Conservation (phyloP, 108 stramenopile genomes). For the Fragilaria crotonensis region DNA sequence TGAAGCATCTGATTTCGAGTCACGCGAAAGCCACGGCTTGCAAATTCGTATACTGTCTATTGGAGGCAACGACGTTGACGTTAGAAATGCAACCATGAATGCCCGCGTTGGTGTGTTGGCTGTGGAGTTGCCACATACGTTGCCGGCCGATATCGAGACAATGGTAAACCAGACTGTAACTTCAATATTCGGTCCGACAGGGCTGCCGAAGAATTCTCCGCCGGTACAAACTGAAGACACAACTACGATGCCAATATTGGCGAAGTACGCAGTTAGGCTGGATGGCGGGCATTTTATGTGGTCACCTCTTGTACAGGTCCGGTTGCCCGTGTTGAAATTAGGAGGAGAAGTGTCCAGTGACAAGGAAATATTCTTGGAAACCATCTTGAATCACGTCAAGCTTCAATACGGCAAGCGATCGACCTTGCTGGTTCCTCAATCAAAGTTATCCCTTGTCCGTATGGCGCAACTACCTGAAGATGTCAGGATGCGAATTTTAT, state of each 20-base stretch:
- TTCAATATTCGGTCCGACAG: background rate
- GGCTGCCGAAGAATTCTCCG: constrained; percentile 4
- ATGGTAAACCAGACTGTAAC: constrained; percentile 6
- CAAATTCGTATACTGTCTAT: constrained; percentile 27
- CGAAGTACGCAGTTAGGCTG: constrained; percentile 22
- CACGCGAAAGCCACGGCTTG: constrained; percentile 22
- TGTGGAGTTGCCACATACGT: constrained; percentile 15
- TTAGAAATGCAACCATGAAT: constrained; percentile 10
- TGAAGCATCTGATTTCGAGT: constrained; percentile 24
- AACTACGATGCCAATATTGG: constrained; percentile 7
- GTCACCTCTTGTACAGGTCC: constrained; percentile 31
- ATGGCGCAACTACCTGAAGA: constrained; percentile 55
- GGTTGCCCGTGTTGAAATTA: constrained; percentile 42
- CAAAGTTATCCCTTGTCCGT: constrained; percentile 23
- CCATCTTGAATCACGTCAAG: constrained; percentile 37
- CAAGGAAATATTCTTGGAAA: constrained; percentile 53
- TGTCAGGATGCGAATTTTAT: constrained; percentile 53
- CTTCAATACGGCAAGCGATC: constrained; percentile 36
- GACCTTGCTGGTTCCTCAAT: background rate
- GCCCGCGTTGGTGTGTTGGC: constrained; percentile 15
- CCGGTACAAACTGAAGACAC: background rate
- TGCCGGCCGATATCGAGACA: constrained; percentile 15
- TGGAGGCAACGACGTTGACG: constrained; percentile 7
- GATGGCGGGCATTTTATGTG: constrained; percentile 40
- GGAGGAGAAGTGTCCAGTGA: constrained; percentile 34